Base-by-base conservation (phyloP, 1,284 basidiomycete species). In the Sporisorium graminicola region DNA sequence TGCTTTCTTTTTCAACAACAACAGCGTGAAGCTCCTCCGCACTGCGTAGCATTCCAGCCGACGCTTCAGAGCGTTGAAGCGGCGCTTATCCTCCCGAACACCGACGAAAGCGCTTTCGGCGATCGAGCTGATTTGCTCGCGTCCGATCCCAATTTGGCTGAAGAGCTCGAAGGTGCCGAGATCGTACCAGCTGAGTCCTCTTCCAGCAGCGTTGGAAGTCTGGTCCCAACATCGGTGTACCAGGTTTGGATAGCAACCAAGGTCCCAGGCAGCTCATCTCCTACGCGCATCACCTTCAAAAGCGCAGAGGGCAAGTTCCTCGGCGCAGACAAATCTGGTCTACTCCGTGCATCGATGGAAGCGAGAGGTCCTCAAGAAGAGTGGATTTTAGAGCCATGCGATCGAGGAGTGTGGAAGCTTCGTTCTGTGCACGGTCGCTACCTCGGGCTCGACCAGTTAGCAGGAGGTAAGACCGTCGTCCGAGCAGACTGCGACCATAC, bases 361-460 rank as follows among this genome's bases (percentile, higher is more conserved):
- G 82, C 81, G 18, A 73, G 82, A 35, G 82, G 82, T 0, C 82
- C 82, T 3, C 82, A 81, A 49, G 81, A 83, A 43, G 77, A 77
- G 40, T 83, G 80, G 80, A 67, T 49, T 2, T n/a, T 81, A 1
- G 52, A 74, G 6, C 6, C 43, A 37, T 46, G 40, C 8, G 24
- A 8, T 22, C 24, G 37, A 24, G 58, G 27, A 5, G 13, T 5
- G 10, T 66, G 68, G 73, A 54, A 40, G 46, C 51, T 75, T 26
- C 70, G 77, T 10, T 79, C 80, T 1, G 42, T 66, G 5, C 65
- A 83, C 33, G 73, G 74, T 16, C 64, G 65, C 18, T 82, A 73
- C 35, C 65, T 83, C 1, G 67, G 67, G 3, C 27, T 76, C 13
- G 82, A 81, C 26, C 42, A 65, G 42, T 56, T 71, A 24, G 68